Percentiles rank a stretch among this genome's conserved stretches.
These are phyloP conservation scores for Phaeosphaeriaceae sp. DNA, from an alignment of 2,329 filamentous ascomycete genomes.

Conservation along the genomic window DNA sequence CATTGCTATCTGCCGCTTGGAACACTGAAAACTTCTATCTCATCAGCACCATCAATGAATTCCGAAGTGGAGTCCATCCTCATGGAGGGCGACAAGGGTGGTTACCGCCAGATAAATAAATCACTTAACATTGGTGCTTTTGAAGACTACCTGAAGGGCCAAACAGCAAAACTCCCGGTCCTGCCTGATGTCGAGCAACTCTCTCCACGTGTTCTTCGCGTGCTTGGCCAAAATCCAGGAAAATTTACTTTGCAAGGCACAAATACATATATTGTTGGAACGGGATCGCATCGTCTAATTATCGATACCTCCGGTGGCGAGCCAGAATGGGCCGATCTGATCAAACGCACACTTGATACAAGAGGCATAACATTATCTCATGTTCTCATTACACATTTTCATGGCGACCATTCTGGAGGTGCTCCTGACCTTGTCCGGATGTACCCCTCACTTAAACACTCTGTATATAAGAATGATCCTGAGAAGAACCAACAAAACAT, in stretches of 20 bases:
- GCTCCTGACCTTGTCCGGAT: slow-evolving; percentile 47
- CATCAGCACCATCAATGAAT: too few species aligned
- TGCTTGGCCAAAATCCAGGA: slow-evolving; percentile 55
- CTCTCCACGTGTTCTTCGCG: slow-evolving; percentile 51
- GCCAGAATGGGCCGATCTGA: slow-evolving; percentile 43
- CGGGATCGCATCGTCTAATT: slow-evolving; percentile 72
- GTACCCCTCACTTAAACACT: slow-evolving; percentile 36
- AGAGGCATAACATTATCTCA: slow-evolving; percentile 47
- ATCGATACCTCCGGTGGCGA: slow-evolving; percentile 68
- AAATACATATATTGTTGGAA: slow-evolving; percentile 88
- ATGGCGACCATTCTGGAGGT: slow-evolving; percentile 53
- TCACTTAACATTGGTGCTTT: slow-evolving; percentile 56
- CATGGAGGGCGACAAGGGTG: slow-evolving; percentile 28
- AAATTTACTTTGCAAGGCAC: slow-evolving; percentile 61
- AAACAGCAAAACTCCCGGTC: slow-evolving; percentile 46
- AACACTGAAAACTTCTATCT: too few species aligned
- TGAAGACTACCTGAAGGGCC: slow-evolving; percentile 55
- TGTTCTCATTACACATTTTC: slow-evolving; percentile 54
- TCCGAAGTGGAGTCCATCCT: too few species aligned
- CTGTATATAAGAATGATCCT: too few species aligned
- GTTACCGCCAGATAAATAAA: slow-evolving; percentile 58
- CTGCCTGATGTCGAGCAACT: slow-evolving; percentile 52
- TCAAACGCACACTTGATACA: slow-evolving; percentile 41
- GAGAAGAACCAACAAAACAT: slow-evolving; percentile 32
- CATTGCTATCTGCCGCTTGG: too few species aligned